Percentiles rank a stretch among this genome's conserved stretches.
phyloP scores from a whole-genome alignment of 2,329 filamentous ascomycete species.

The Epichloe sp. region DNA sequence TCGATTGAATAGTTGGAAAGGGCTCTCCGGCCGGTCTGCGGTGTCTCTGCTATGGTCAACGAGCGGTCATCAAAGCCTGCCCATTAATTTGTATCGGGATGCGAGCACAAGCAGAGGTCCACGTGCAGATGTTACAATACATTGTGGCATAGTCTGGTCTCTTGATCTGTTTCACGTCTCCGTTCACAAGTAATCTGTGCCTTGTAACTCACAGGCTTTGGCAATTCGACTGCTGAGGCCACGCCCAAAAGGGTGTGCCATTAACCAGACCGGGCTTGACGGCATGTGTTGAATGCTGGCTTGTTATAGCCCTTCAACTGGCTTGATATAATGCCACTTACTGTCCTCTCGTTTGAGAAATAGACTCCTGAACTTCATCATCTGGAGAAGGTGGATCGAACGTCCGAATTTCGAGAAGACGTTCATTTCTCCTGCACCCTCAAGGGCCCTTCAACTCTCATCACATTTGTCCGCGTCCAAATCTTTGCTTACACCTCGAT shows the following conservation, averaged over 20 bases:
- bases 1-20: background rate
- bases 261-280: background rate
- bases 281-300: background rate
- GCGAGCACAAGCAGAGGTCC: background rate
- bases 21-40: background rate
- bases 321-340: background rate
- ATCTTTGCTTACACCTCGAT: background rate
- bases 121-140: conserved; percentile 1
- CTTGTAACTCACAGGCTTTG: background rate
- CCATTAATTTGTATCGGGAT: conserved; percentile 1
- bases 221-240: background rate
- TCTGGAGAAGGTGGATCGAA: background rate
- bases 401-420: background rate
- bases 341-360: background rate
- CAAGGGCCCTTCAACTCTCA: background rate
- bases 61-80: background rate
- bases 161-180: conserved; percentile 1
- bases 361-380: background rate
- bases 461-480: background rate
- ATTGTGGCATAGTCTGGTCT: background rate
- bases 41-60: background rate
- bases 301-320: background rate
- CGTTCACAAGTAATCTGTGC: background rate
- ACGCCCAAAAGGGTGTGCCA: background rate
- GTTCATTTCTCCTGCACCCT: background rate